These are phyloP conservation scores for Naganishia cerealis DNA, from an alignment of 1,284 basidiomycete species.

Conservation along the genomic window DNA sequence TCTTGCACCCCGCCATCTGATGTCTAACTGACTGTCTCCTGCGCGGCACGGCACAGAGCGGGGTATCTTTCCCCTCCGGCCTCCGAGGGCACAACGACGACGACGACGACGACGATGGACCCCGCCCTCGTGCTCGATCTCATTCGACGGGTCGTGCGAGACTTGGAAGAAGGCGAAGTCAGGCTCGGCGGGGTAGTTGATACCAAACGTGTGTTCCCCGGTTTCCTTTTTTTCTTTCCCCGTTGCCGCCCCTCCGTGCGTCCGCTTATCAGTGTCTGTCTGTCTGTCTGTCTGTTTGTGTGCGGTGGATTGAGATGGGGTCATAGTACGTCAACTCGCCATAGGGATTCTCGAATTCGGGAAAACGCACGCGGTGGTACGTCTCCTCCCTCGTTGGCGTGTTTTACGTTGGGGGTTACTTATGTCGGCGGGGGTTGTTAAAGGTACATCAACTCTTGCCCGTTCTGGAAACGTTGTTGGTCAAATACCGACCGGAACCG, in stretches of 20 bases:
- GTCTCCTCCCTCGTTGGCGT: too few species aligned
- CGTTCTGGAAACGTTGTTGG: neutral
- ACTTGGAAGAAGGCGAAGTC: neutral
- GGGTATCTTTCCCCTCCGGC: neutral
- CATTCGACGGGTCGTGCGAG: too few species aligned
- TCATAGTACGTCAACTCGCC: constrained; percentile 1
- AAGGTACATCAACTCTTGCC: constrained; percentile 7
- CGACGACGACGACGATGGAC: neutral
- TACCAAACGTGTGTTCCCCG: neutral
- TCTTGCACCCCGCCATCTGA: too few species aligned
- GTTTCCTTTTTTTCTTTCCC: neutral
- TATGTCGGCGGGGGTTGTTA: too few species aligned
- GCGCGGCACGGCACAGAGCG: neutral
- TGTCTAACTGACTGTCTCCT: neutral
- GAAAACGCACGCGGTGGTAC: constrained; percentile 4
- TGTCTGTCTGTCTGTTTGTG: too few species aligned
- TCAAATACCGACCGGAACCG: constrained; percentile 1
- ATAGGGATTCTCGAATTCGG: neutral
- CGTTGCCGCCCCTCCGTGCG: neutral
- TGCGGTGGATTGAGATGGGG: neutral
- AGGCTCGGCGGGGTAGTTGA: neutral
- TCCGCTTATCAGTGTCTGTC: neutral
- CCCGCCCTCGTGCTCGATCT: neutral
- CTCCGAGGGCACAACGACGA: neutral
- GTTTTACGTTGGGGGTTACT: too few species aligned